phyloP scores from a whole-genome alignment of 2,329 filamentous ascomycete species.

The Coleophoma cylindrospora region DNA sequence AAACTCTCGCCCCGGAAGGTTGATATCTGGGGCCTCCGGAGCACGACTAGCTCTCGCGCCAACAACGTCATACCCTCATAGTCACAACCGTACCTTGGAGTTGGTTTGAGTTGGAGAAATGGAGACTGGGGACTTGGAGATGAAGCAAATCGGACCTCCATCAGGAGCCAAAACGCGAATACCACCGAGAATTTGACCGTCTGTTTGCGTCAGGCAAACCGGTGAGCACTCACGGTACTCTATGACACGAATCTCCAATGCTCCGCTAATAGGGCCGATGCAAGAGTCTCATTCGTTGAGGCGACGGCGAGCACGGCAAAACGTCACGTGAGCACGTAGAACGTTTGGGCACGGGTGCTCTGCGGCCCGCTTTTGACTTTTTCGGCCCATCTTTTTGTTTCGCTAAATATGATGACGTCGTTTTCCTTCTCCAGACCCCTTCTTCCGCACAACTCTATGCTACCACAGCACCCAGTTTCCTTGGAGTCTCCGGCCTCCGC shows the following conservation, averaged over 20 bases:
- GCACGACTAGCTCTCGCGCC: no score
- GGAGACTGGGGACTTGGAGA: no score
- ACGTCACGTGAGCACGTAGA: background rate
- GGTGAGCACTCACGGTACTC: no score
- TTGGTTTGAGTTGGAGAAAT: no score
- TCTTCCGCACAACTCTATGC: background rate
- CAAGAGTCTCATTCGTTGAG: background rate
- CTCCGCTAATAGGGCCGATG: background rate
- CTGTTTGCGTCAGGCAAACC: background rate
- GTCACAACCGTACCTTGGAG: no score
- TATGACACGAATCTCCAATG: background rate
- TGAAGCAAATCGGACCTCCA: no score
- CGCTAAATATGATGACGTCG: background rate
- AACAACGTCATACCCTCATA: no score
- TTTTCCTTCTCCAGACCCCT: background rate
- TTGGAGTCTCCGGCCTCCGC: background rate
- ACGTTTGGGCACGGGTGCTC: background rate
- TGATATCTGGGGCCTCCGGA: no score
- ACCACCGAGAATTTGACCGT: background rate
- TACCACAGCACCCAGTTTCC: background rate
- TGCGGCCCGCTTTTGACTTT: background rate
- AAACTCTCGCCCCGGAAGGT: no score
- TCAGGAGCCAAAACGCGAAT: background rate
- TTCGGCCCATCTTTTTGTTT: background rate
- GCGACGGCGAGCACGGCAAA: background rate